A percentile compares a stretch with the other conserved stretches of the same genome.
phyloP scores from a whole-genome alignment of 805 yeast species.

The Yarrowia osloensis region DNA sequence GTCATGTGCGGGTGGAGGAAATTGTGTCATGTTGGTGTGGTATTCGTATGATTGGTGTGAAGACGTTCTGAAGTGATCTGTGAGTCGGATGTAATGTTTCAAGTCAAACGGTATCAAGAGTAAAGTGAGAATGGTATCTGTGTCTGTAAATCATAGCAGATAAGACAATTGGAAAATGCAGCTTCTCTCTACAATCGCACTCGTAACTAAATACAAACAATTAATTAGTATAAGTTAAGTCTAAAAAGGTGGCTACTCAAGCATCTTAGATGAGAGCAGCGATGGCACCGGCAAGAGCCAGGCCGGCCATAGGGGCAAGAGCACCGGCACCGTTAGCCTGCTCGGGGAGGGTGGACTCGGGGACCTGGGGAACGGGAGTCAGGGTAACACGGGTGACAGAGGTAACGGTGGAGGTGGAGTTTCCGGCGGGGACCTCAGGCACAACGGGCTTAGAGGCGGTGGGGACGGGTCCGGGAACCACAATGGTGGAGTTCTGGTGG shows the following conservation, averaged over 20 bases:
- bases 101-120: too few species aligned
- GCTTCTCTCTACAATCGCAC: background rate
- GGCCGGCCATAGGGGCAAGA: slow-evolving; percentile 30
- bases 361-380: slow-evolving; percentile 22
- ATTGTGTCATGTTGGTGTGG: too few species aligned
- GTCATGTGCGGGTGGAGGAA: too few species aligned
- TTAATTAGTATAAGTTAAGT: slow-evolving; percentile 26
- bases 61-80: too few species aligned
- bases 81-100: too few species aligned
- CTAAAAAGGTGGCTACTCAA: background rate
- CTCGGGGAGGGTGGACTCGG: slow-evolving; percentile 23
- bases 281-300: slow-evolving; percentile 30
- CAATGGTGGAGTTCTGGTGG: slow-evolving; percentile 21
- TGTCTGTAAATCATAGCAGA: background rate
- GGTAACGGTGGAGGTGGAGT: slow-evolving; percentile 30
- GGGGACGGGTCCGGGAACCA: slow-evolving; percentile 16
- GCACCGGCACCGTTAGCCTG: slow-evolving; percentile 29
- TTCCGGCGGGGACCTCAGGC: slow-evolving; percentile 26
- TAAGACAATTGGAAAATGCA: too few species aligned
- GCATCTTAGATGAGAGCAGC: slow-evolving; percentile 27
- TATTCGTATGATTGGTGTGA: too few species aligned
- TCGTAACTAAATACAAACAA: slow-evolving; percentile 20
- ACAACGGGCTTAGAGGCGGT: slow-evolving; percentile 21
- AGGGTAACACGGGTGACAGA: slow-evolving; percentile 31
- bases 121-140: too few species aligned